Conservation (phyloP, 192 early-diverging fungal genomes). For the Entomortierella lignicola region DNA sequence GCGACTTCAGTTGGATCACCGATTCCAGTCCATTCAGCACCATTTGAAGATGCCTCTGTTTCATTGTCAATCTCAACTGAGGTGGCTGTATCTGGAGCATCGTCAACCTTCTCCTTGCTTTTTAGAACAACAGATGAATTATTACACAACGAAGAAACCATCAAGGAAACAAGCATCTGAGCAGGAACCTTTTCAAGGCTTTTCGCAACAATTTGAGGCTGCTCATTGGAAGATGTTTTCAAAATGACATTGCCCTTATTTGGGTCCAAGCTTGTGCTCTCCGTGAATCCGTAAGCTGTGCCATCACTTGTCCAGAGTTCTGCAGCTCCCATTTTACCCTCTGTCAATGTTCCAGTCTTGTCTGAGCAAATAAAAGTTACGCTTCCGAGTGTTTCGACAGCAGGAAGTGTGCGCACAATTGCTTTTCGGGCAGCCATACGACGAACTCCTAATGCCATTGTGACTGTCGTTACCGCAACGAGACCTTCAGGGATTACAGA, state of each 20-base stretch:
- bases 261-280: slow-evolving; percentile 65
- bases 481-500: slow-evolving; percentile 98
- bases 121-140: slow-evolving; percentile 79
- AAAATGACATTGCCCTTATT: slow-evolving; percentile 56
- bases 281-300: slow-evolving; percentile 68
- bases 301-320: slow-evolving; percentile 84
- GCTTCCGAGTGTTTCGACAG: slow-evolving; percentile 94
- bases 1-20: slow-evolving; percentile 97
- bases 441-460: slow-evolving; percentile 96
- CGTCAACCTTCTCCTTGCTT: slow-evolving; percentile 56
- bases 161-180: slow-evolving; percentile 69
- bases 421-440: slow-evolving; percentile 90
- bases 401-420: slow-evolving; percentile 90
- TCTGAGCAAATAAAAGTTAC: slow-evolving; percentile 98
- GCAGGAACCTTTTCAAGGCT: slow-evolving; percentile 53
- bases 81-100: slow-evolving; percentile 58
- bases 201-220: slow-evolving; percentile 56
- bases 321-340: slow-evolving; percentile 95
- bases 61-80: slow-evolving; percentile 22
- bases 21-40: slow-evolving; percentile 71
- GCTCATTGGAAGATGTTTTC: slow-evolving; percentile 10
- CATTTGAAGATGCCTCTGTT: slow-evolving; percentile 47
- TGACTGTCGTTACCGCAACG: slow-evolving; percentile 96
- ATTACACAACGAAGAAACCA: slow-evolving; percentile 84
- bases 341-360: slow-evolving; percentile 94